Base-by-base conservation (phyloP, 495 filamentous ascomycete genomes). In the Hypoxylon trugodes region DNA sequence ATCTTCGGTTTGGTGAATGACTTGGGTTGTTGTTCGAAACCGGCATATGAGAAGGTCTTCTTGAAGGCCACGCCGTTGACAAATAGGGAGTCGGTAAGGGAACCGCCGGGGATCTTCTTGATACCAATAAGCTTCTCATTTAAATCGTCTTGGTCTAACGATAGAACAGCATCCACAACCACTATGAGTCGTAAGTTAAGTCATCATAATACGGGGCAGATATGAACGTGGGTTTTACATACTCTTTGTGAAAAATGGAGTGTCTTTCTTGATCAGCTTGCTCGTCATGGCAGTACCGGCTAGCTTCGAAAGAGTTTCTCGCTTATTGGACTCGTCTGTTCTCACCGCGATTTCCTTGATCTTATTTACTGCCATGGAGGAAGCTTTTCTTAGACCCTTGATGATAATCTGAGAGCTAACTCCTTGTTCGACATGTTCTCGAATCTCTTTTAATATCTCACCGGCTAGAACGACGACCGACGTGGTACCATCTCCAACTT, bases 31-130 rank as follows among this genome's bases (percentile, higher is more conserved):
- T 98, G 95, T 77, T 98, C 95, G 78, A 98, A 98, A 67, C 95
- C 95, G 68, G 95, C 95, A 73, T 98, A 98, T 33, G 95, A 92
- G 79, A 98, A 98, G 9, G 95, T 98, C 82, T 98, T 98, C 84
- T 98, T 98, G 82, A 98, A 98, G 30, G 95, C 93, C 40, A 98
- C 95, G 73, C 95, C 95, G 74, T 98, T 93, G 66, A 98, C 89
- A 79, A 97, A 98, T 28, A 97, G 86, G 6, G 93, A 96, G 73
- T 98, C 95, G 72, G 96, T 94, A 15, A 98, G 86, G 41, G 92
- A 96, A 78, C 95, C 95, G 73, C 95, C 95, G 45, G 93, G 94
- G 58, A 98, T 90, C 78, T 96, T 97, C 82, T 98, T 98, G 73
- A 97, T 86, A 67, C 95, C 95, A 69, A 98, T 98, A 75, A 98